Percentiles rank a stretch among this genome's conserved stretches.
phyloP scores from a whole-genome alignment of 2,329 filamentous ascomycete species.

The Pseudohalonectria lignicola region DNA sequence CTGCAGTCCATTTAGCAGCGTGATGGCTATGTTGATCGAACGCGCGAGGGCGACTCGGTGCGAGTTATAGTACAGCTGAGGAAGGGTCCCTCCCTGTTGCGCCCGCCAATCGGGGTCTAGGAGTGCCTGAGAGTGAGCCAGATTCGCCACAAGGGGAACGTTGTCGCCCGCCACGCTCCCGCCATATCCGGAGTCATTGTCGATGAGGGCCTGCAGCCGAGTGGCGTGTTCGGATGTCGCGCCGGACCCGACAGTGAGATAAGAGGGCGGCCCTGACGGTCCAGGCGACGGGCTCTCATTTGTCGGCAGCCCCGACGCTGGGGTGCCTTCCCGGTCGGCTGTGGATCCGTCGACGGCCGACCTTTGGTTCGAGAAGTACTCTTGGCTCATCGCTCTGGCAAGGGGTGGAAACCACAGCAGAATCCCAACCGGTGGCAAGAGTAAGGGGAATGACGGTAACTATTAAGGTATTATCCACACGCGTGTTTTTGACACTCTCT shows the following conservation, averaged over 20 bases:
- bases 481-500: no score
- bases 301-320: not conserved
- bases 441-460: no score
- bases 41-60: constrained; percentile 81
- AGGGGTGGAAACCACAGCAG: no score
- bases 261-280: constrained; percentile 25
- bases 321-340: not conserved
- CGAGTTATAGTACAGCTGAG: constrained; percentile 90
- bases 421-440: no score
- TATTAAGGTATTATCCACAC: no score
- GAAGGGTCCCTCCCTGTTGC: constrained; percentile 72
- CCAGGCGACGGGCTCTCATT: constrained; percentile 1
- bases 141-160: constrained; percentile 19
- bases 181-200: constrained; percentile 86
- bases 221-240: constrained; percentile 72
- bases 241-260: constrained; percentile 82
- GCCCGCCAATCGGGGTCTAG: constrained; percentile 54
- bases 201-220: constrained; percentile 69
- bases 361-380: constrained; percentile 43
- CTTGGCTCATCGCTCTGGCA: constrained; percentile 41
- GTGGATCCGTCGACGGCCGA: no score
- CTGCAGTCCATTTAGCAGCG: constrained; percentile 72
- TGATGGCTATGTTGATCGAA: constrained; percentile 77
- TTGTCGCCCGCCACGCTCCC: constrained; percentile 63
- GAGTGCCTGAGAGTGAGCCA: constrained; percentile 34